Evolutionary conservation across 306 rosid species (phyloP), one percentile per base, ranked within the genome.

Genomic region (Castanea crenata): DNA sequence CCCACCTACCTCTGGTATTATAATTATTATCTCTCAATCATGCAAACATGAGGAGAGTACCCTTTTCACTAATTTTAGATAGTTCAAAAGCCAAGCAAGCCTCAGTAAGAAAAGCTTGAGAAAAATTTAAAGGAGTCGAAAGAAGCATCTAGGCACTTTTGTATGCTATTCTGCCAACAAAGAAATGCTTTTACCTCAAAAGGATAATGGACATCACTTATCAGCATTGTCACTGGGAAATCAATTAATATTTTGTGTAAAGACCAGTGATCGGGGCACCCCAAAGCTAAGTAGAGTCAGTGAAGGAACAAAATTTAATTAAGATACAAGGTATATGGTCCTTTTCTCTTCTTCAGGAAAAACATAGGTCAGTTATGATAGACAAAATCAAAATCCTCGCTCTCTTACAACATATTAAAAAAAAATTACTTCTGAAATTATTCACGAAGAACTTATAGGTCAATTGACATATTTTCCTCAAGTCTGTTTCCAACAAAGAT

Each of bases 91-190:
- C 71, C 81, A 74, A 75, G 79, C 81, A 44, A 44, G 59, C 63
- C 34, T 35, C 61, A 79, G 54, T 74, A 77, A 27, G 62, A 86
- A 76, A 82, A 77, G 84, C 55, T 31, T 25, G 35, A 67, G 51
- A 65, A 54, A n/a, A 73, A 56, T 67, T 62, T 80, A 41, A 79
- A 27, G 68, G 69, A 80, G 78, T 76, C 55, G 72, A 31, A 38
- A 68, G 83, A 84, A 84, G 90, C 80, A 67, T 71, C 55, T 77
- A 68, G 85, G 76, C 77, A 81, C 87, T 89, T 82, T 63, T 89
- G 88, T 87, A 77, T 73, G 87, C 83, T 85, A 84, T 87, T 91
- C 88, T 78, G 78, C 83, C 86, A 87, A 87, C 97, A 93, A 75
- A 20, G 74, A 27, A 58, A 56, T 74, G 68, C 77, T 80, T 90